These are phyloP conservation scores for Fraxinus paxiana DNA, from an alignment of 305 asterid genomes.

Conservation along the genomic window DNA sequence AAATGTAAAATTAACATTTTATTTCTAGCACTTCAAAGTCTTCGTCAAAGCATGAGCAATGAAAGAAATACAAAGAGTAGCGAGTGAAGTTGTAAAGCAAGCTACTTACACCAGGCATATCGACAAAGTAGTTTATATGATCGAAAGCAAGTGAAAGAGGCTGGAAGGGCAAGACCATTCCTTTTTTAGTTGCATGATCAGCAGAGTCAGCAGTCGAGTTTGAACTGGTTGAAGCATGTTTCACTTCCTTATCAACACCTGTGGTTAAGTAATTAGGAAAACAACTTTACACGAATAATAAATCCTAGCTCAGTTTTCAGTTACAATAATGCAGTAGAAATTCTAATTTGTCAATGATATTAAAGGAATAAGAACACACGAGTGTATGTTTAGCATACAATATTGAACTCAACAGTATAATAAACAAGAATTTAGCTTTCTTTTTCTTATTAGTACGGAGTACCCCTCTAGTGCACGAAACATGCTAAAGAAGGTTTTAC, in stretches of 20 bases:
- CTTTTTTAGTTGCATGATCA: constrained; percentile 23
- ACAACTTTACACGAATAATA: neutral
- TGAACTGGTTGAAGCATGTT: constrained; percentile 6
- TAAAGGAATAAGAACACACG: neutral
- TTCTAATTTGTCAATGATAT: neutral
- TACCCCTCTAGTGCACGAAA: neutral
- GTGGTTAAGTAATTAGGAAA: neutral
- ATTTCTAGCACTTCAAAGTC: neutral
- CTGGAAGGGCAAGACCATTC: constrained; percentile 35
- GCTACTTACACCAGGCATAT: constrained; percentile 39
- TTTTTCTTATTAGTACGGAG: neutral
- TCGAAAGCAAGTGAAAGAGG: constrained; percentile 35
- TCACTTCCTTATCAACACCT: constrained; percentile 18
- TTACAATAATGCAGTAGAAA: neutral
- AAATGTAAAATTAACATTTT: neutral
- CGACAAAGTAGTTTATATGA: constrained; percentile 38
- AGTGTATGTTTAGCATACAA: neutral
- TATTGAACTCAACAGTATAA: neutral
- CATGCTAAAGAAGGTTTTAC: neutral
- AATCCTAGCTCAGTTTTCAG: neutral
- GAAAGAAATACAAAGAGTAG: neutral
- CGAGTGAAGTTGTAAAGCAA: neutral
- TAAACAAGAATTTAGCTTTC: neutral
- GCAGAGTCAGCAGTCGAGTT: neutral
- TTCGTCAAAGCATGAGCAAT: neutral